These are phyloP conservation scores for Biscogniauxia marginata DNA, from an alignment of 2,329 filamentous ascomycete species.

Conservation along the genomic window DNA sequence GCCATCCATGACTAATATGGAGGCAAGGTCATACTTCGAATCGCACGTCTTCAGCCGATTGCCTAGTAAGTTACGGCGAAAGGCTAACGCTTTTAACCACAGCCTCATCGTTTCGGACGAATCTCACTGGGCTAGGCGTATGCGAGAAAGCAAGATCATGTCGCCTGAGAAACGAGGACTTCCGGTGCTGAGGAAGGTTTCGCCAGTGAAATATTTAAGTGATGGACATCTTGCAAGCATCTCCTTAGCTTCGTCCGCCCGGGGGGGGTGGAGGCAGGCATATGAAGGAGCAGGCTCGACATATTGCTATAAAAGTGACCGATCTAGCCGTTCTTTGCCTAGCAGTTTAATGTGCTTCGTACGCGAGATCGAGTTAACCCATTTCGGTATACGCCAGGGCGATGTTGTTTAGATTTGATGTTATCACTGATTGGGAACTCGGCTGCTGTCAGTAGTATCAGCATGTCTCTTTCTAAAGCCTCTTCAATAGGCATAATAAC, in stretches of 20 bases:
- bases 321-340: slow-evolving; percentile 33
- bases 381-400: too few species aligned
- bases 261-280: too few species aligned
- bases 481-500: too few species aligned
- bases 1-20: slow-evolving; percentile 15
- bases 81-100: slow-evolving; percentile 23
- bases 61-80: slow-evolving; percentile 23
- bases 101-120: slow-evolving; percentile 20
- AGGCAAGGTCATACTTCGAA: slow-evolving; percentile 24
- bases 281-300: slow-evolving; percentile 34
- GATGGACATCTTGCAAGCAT: slow-evolving; percentile 33
- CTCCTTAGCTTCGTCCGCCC: slow-evolving; percentile 35
- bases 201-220: slow-evolving; percentile 36
- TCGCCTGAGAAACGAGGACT: slow-evolving; percentile 28
- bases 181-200: slow-evolving; percentile 35
- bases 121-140: slow-evolving; percentile 22
- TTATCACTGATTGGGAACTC: too few species aligned
- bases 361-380: too few species aligned
- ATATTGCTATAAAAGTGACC: slow-evolving; percentile 40
- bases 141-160: slow-evolving; percentile 29
- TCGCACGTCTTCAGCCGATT: slow-evolving; percentile 26
- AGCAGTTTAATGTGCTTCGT: too few species aligned
- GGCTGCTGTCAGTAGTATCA: too few species aligned
- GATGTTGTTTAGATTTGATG: too few species aligned
- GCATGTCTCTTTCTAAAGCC: too few species aligned